Base-by-base conservation (phyloP, 495 filamentous ascomycete genomes). In the Sphaerosporella brunnea region DNA sequence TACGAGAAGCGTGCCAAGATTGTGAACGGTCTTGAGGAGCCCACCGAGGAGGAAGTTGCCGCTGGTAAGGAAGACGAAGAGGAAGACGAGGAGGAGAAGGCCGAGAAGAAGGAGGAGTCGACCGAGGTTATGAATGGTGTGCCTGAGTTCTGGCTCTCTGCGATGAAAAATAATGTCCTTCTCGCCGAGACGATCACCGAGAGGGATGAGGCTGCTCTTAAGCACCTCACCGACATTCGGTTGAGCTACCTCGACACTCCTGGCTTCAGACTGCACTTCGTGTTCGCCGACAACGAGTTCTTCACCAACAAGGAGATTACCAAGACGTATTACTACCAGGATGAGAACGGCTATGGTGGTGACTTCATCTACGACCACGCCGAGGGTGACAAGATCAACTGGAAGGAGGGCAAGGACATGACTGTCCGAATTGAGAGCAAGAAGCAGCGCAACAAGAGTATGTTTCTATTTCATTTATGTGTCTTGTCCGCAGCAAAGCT, bases 331-430 rank as follows among this genome's bases (percentile, higher is more conserved):
- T 95, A 79, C 69, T 99, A 99, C 71, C 93, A 94, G 68, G 88
- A 92, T 61, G 92, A 99, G 75, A 95, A 77, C 62, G 90, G 90
- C 35, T 96, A 96, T 58, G 86, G 84, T 56, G 90, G 90, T 52
- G 90, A 99, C 63, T 99, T 96, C 69, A 96, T 99, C 66, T 99
- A 99, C 64, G 90, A 99, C 63, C 92, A 96, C 62, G 90, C 90
- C 51, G 87, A 96, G 64, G 90, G 92, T 46, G 81, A 93, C 63
- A 88, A 88, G 73, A 94, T 99, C 61, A 79, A 93, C 57, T 99
- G 90, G 90, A 95, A 94, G 70, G 63, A 73, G 15, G 80, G 79
- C 53, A 81, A 93, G 63, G 90, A 99, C 59, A 72, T 96, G 52
- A 99, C 90, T 34, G 80, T 95, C 44, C 78, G 82, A 53, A 69